Evolutionary conservation across 2,329 filamentous ascomycete species (phyloP).

Genomic region (Pyrenophora graminea): DNA sequence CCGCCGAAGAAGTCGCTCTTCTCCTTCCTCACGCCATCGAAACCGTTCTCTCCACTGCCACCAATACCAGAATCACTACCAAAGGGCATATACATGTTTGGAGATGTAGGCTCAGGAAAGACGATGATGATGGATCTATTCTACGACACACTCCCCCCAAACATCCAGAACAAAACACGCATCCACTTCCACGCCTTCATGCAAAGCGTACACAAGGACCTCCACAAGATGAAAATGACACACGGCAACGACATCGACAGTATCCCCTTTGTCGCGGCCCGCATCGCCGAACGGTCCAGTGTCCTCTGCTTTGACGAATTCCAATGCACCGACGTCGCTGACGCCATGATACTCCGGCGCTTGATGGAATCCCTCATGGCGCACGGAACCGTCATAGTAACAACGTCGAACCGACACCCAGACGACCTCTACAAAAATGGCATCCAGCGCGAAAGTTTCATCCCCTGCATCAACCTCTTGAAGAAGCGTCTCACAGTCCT

Average conservation of each 20-base stretch:
- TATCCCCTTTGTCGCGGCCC: conserved; percentile 90
- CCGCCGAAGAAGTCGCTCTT: conserved; percentile 60
- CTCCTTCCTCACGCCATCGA: conserved; percentile 63
- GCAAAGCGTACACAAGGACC: conserved; percentile 91
- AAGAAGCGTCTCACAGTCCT: conserved; percentile 84
- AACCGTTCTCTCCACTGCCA: conserved; percentile 44
- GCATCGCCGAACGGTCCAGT: conserved; percentile 81
- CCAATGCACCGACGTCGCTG: conserved; percentile 96
- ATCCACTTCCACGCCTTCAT: conserved; percentile 99
- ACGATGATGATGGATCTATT: conserved; percentile 99
- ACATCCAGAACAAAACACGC: conserved; percentile 80
- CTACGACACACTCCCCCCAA: conserved; percentile 83
- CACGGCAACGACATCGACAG: conserved; percentile 89
- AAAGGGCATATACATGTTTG: conserved; percentile 90
- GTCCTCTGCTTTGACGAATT: conserved; percentile 99
- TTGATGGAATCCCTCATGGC: conserved; percentile 91
- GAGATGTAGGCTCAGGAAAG: conserved; percentile 96
- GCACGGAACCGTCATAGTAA: conserved; percentile 94
- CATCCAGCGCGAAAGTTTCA: conserved; percentile 91
- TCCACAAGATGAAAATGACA: conserved; percentile 87
- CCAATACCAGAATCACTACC: conserved; percentile 75
- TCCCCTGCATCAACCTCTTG: conserved; percentile 91
- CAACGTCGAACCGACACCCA: conserved; percentile 95
- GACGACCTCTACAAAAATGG: conserved; percentile 98
- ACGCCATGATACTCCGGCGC: conserved; percentile 94